These are phyloP conservation scores for Hericium coralloides DNA, from an alignment of 768 basidiomycete species.

Conservation along the genomic window DNA sequence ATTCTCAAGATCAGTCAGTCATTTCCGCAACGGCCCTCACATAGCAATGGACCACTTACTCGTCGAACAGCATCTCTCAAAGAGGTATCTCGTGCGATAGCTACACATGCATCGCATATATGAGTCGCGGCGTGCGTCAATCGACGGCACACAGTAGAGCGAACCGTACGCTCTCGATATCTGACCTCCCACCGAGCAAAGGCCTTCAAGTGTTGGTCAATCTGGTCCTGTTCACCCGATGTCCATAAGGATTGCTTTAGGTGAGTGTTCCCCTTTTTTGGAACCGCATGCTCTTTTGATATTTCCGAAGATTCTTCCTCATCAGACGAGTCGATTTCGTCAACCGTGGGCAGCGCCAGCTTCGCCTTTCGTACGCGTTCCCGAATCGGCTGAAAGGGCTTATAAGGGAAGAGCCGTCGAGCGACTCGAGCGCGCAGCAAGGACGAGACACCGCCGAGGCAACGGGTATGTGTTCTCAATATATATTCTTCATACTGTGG, in stretches of 20 bases:
- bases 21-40: background rate
- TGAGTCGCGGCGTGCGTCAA: background rate
- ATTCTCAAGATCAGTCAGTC: background rate
- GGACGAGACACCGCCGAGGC: slow-evolving; percentile 1
- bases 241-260: background rate
- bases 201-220: background rate
- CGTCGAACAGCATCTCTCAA: background rate
- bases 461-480: slow-evolving; percentile 3
- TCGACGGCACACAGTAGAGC: background rate
- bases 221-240: background rate
- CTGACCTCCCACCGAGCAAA: slow-evolving; percentile 3
- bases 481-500: too few species aligned
- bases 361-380: too few species aligned
- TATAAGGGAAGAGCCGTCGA: background rate
- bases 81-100: background rate
- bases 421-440: background rate
- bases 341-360: background rate
- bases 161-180: background rate
- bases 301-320: background rate
- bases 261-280: background rate
- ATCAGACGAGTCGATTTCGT: background rate
- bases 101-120: background rate
- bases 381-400: too few species aligned
- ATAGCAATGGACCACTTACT: background rate
- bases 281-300: background rate